A percentile compares a stretch with the other conserved stretches of the same genome.
phyloP scores from a whole-genome alignment of 2,329 filamentous ascomycete genomes.

The Chalaropsis ovoidea region DNA sequence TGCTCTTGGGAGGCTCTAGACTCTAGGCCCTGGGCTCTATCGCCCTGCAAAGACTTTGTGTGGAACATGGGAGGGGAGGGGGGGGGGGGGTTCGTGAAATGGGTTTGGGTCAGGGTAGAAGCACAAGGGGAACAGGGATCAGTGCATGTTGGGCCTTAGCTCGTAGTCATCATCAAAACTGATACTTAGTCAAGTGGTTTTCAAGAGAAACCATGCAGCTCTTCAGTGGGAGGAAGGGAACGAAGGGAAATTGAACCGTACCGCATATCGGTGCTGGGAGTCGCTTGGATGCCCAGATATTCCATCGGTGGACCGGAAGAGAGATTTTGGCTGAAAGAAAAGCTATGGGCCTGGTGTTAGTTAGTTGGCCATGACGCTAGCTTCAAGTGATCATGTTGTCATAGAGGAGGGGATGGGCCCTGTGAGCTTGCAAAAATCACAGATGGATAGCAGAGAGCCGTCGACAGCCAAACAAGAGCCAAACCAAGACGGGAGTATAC shows the following conservation, averaged over 20 bases:
- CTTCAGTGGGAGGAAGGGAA: constrained; percentile 2
- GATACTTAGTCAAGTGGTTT: not conserved
- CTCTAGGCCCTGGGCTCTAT: too few species aligned
- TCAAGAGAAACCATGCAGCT: not conserved
- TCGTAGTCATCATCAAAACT: not conserved
- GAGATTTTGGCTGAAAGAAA: not conserved
- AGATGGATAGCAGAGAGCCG: not conserved
- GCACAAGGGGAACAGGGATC: not conserved
- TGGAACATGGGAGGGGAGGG: not conserved
- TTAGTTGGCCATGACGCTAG: not conserved
- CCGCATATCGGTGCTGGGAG: constrained; percentile 45
- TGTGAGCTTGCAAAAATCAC: not conserved
- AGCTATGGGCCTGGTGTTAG: not conserved
- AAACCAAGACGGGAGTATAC: not conserved
- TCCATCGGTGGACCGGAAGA: constrained; percentile 37
- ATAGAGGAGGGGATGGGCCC: not conserved
- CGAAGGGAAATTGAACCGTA: constrained; percentile 33
- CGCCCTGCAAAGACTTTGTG: constrained; percentile 10
- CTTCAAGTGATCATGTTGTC: not conserved
- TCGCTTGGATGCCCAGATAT: constrained; percentile 42
- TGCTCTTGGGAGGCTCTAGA: not conserved
- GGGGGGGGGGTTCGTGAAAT: not conserved
- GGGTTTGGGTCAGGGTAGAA: not conserved
- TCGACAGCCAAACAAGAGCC: not conserved
- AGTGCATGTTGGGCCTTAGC: not conserved